Base-by-base conservation (phyloP, 192 early-diverging fungal genomes). In the Spizellomyces sp. region DNA sequence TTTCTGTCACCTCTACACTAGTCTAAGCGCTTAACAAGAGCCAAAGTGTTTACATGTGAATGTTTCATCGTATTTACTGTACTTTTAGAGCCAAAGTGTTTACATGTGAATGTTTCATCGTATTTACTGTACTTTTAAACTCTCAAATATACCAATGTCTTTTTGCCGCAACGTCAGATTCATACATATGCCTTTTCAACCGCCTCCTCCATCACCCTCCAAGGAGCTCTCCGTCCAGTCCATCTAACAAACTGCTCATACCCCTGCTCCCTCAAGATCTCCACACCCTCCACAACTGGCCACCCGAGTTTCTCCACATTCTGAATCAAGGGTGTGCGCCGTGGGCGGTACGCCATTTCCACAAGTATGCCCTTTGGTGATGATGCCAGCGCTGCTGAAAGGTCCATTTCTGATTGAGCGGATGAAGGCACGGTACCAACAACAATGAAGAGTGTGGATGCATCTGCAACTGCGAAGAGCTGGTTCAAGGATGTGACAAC, bases 321-420 rank as follows among this genome's bases (percentile, higher is more conserved):
- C 69, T 79, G 67, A 27, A 99, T 64, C 57, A 97, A 80, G n/a
- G 86, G 83, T 0, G 97, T 99, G 14, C 36, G 59, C 8, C 90
- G 77, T 48, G 97, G 95, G 57, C 92, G 90, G 78, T 98, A 98
- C 17, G 96, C 95, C 93, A 98, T 90, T 61, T 99, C 97, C 22
- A 96, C 84, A 4, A 93, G 88, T 8, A 97, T 87, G 5, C 95
- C 94, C 65, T 48, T 12, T 22, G 27, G 14, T 65, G 74, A 19
- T 57, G 52, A 72, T 85, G 88, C 64, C 87, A 78, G 67, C 9
- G 78, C 17, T 67, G 84, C 60, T 41, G 67, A 80, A 44, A 92
- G 69, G 56, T 90, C 89, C 14, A 77, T 52, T 44, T 78, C 77
- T 48, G 86, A 83, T 57, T 87, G 85, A 5, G 84, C 82, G 14